phyloP scores from a whole-genome alignment of 164 flowering plant genomes.

The Magnolia officinalis region DNA sequence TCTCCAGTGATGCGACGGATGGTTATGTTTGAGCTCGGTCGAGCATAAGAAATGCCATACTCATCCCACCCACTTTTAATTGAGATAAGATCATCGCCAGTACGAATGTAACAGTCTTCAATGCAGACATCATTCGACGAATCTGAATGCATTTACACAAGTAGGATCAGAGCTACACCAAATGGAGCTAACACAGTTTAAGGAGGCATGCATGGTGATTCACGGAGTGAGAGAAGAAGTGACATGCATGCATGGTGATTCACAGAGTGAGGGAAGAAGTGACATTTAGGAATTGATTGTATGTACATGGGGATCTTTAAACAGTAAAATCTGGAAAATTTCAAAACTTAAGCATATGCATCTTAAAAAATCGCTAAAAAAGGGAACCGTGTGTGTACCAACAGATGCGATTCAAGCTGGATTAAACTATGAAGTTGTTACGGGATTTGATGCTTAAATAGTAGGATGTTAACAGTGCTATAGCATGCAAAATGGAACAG shows the following conservation, averaged over 20 bases:
- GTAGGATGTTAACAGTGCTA: no score
- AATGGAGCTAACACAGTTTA: background rate
- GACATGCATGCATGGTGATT: background rate
- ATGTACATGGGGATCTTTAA: no score
- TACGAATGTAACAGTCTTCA: slow-evolving; percentile 66
- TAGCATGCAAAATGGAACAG: no score
- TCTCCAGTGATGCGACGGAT: slow-evolving; percentile 44
- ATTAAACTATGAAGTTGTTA: no score
- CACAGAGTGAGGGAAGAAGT: no score
- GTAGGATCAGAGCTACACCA: background rate
- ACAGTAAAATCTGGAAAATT: no score
- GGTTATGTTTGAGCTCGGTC: slow-evolving; percentile 55
- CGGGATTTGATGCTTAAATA: no score
- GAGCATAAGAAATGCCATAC: slow-evolving; percentile 63
- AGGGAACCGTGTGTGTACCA: no score
- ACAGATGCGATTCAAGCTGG: no score
- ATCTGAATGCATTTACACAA: slow-evolving; percentile 31
- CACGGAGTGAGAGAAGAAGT: background rate
- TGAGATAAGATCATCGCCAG: slow-evolving; percentile 66
- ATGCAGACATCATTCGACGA: slow-evolving; percentile 68
- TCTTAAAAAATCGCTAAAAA: no score
- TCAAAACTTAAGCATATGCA: no score
- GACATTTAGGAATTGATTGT: no score
- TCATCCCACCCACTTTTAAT: slow-evolving; percentile 87
- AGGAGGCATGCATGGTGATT: background rate